phyloP scores from a whole-genome alignment of 257 asterid genomes.

The Echium plantagineum region DNA sequence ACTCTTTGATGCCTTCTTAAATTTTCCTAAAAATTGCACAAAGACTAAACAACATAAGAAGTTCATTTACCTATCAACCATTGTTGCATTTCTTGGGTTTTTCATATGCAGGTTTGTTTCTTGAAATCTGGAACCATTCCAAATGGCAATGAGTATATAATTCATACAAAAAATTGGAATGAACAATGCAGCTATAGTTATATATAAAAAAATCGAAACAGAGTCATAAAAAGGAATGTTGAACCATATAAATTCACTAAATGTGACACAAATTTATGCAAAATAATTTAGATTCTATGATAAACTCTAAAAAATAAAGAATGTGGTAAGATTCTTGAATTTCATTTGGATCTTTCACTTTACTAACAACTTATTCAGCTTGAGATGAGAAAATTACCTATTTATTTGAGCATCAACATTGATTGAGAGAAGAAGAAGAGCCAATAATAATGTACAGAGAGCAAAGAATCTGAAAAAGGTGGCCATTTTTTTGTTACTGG shows the following conservation, averaged over 20 bases:
- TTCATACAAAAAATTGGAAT: no score
- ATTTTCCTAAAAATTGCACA: neutral
- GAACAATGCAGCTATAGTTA: no score
- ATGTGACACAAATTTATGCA: no score
- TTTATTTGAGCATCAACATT: neutral
- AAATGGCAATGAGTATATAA: no score
- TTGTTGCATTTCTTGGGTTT: slow-evolving; percentile 41
- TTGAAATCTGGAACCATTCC: slow-evolving; percentile 17
- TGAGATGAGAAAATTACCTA: neutral
- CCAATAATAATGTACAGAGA: neutral
- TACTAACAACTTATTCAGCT: neutral
- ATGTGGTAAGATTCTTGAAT: neutral
- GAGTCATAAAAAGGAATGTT: no score
- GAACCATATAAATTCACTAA: no score
- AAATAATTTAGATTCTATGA: no score
- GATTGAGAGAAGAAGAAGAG: neutral
- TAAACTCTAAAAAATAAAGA: neutral
- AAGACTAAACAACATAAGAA: neutral
- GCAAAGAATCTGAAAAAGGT: neutral
- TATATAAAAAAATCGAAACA: no score
- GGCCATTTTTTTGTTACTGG: neutral
- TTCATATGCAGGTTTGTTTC: slow-evolving; percentile 18
- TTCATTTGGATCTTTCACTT: neutral
- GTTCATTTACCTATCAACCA: slow-evolving; percentile 30
- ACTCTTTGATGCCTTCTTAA: no score